Conservation (phyloP, 495 filamentous ascomycete genomes). For the Filosporella fistucella region DNA sequence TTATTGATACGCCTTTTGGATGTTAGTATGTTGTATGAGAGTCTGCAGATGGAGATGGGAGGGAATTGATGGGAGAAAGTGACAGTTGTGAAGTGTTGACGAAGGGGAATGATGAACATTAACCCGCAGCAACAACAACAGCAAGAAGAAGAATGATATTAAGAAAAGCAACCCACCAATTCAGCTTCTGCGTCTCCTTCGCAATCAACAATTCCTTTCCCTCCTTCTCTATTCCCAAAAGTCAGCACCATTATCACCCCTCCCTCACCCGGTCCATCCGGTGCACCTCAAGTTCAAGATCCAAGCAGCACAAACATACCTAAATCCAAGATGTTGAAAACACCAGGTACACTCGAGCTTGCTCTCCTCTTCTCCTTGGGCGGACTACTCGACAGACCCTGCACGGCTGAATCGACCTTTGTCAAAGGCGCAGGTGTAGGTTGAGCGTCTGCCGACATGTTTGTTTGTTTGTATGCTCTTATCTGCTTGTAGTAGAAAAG, state of each 20-base stretch:
- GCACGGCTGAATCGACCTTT: slow-evolving; percentile 85
- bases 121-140: neutral
- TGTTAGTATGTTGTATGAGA: neutral
- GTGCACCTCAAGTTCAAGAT: neutral
- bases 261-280: neutral
- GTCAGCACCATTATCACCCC: slow-evolving; percentile 3
- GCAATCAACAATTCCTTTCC: slow-evolving; percentile 72
- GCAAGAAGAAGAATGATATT: too few species aligned
- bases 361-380: slow-evolving; percentile 61
- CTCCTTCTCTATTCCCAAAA: slow-evolving; percentile 56
- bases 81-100: slow-evolving; percentile 1
- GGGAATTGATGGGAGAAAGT: slow-evolving; percentile 3
- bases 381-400: slow-evolving; percentile 65
- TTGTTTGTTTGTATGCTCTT: slow-evolving; percentile 9
- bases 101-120: neutral
- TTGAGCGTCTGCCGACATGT: slow-evolving; percentile 24
- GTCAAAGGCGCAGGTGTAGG: slow-evolving; percentile 42
- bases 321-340: slow-evolving; percentile 81
- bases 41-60: neutral
- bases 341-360: slow-evolving; percentile 60
- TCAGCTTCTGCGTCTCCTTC: slow-evolving; percentile 82
- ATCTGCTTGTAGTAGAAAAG: too few species aligned
- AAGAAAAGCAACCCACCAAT: slow-evolving; percentile 68
- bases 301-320: slow-evolving; percentile 47
- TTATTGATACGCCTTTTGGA: slow-evolving; percentile 80